Conservation (phyloP, 2,329 filamentous ascomycete genomes). For the Sarocladium kiliense region DNA sequence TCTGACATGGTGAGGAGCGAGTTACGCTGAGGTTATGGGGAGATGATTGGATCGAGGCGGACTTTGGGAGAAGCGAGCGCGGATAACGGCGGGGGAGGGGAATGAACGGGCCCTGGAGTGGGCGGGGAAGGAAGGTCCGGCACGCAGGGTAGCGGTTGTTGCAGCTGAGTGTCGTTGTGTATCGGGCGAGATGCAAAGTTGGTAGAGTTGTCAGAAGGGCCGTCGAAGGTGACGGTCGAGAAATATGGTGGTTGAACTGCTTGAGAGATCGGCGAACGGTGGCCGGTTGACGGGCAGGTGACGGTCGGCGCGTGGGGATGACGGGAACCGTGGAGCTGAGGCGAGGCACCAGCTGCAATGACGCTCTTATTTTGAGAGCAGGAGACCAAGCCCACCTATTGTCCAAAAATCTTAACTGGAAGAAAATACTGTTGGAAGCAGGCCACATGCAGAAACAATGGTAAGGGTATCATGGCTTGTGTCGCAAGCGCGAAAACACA, state of each 20-base stretch:
- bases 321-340: neutral
- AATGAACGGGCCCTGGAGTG: neutral
- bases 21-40: neutral
- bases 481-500: too few species aligned
- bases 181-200: too few species aligned
- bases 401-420: too few species aligned
- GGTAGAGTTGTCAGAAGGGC: too few species aligned
- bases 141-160: too few species aligned
- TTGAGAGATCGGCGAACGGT: neutral
- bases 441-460: too few species aligned
- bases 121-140: neutral
- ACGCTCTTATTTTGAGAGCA: neutral
- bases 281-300: neutral
- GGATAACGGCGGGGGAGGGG: slow-evolving; percentile 3
- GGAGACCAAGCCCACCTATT: too few species aligned
- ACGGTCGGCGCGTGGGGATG: neutral
- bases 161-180: too few species aligned
- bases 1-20: slow-evolving; percentile 53
- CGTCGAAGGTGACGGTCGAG: too few species aligned
- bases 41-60: neutral
- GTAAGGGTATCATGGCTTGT: too few species aligned
- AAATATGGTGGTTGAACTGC: neutral
- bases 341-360: neutral
- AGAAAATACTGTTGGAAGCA: too few species aligned
- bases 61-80: slow-evolving; percentile 6